phyloP scores from a whole-genome alignment of 23 red algal species.

The Porphyridium purpureum region DNA sequence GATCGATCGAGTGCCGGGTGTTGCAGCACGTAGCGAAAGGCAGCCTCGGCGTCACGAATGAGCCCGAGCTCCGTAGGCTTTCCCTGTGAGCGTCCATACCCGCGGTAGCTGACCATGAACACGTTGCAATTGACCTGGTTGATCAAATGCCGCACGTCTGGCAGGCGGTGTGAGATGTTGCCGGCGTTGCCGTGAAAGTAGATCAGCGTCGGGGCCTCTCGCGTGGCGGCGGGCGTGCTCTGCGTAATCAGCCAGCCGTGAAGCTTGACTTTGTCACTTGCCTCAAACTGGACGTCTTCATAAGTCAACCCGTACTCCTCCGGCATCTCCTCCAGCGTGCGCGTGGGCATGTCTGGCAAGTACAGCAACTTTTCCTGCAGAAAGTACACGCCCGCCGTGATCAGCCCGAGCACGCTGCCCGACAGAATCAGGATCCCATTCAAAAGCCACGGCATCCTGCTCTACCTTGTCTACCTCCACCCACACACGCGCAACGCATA shows the following conservation, averaged over 20 bases:
- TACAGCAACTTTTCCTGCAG: conserved; percentile 76
- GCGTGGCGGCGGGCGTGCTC: neutral
- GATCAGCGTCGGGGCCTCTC: conserved; percentile 34
- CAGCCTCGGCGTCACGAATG: conserved; percentile 48
- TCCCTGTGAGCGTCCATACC: conserved; percentile 65
- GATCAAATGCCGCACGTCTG: conserved; percentile 40
- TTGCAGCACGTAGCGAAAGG: conserved; percentile 22
- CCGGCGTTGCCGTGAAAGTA: conserved; percentile 98
- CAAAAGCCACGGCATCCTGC: no score
- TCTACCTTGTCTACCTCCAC: no score
- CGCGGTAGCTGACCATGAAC: conserved; percentile 85
- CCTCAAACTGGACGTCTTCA: conserved; percentile 37
- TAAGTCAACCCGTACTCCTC: conserved; percentile 38
- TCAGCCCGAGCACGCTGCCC: no score
- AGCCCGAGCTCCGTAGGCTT: conserved; percentile 55
- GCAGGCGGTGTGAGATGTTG: conserved; percentile 68
- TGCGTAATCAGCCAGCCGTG: conserved; percentile 69
- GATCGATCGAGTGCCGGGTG: conserved; percentile 12
- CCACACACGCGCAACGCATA: no score
- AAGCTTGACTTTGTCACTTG: conserved; percentile 37
- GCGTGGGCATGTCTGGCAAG: conserved; percentile 60
- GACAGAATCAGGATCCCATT: no score
- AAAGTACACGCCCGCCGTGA: conserved; percentile 36
- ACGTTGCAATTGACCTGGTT: conserved; percentile 41
- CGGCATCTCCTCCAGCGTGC: conserved; percentile 39